Percentiles rank a stretch among this genome's conserved stretches.
phyloP scores from a whole-genome alignment of 345 rosid genomes.

The Lumnitzera littorea region DNA sequence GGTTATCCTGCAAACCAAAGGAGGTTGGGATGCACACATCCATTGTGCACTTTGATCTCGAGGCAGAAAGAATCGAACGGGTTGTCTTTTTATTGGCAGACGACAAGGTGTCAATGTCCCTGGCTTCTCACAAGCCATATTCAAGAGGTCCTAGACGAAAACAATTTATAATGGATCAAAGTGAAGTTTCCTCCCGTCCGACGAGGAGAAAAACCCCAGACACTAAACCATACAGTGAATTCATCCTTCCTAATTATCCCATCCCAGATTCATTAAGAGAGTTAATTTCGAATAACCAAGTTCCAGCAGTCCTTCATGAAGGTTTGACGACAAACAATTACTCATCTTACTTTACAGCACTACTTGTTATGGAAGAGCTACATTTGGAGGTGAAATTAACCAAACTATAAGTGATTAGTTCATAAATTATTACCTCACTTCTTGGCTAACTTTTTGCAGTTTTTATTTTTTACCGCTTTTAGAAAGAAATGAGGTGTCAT shows the following conservation, averaged over 20 bases:
- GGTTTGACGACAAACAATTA: constrained; percentile 28
- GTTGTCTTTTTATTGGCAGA: constrained; percentile 46
- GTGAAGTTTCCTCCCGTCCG: constrained; percentile 22
- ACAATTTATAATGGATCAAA: constrained; percentile 19
- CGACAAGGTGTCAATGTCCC: constrained; percentile 38
- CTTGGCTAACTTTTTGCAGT: not conserved
- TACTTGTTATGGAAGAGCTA: constrained; percentile 49
- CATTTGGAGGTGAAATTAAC: constrained; percentile 37
- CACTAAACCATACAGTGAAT: not conserved
- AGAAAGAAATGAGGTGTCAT: constrained; percentile 45
- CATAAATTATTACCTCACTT: not conserved
- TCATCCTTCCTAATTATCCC: constrained; percentile 28
- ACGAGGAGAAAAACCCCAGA: not conserved
- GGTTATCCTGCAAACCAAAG: constrained; percentile 55
- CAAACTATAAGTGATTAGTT: not conserved
- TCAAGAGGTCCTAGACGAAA: constrained; percentile 23
- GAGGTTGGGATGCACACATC: constrained; percentile 51
- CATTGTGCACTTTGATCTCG: constrained; percentile 38
- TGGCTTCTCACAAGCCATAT: constrained; percentile 29
- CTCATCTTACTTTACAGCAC: constrained; percentile 34
- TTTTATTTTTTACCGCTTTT: constrained; percentile 10
- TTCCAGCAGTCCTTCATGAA: constrained; percentile 24
- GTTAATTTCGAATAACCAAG: constrained; percentile 22
- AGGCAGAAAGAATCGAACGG: constrained; percentile 38
- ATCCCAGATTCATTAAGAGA: constrained; percentile 41